Base-by-base conservation (phyloP, 1,139 yeast species). In the Yarrowia galli region DNA sequence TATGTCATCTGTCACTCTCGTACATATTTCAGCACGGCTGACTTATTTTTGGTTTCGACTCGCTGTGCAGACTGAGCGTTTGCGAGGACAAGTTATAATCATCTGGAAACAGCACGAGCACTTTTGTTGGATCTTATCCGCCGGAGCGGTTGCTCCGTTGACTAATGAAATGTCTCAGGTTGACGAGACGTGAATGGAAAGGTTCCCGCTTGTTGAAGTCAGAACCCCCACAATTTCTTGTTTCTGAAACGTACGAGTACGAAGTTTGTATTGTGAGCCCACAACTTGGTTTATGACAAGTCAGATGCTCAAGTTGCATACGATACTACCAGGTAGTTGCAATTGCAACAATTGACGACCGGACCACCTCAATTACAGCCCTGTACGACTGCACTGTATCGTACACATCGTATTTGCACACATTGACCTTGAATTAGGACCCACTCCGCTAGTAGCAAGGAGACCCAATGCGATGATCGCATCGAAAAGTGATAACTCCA, bases 151-250 rank as follows among this genome's bases (percentile, higher is more conserved):
- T 28, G 8, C 9, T 28, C 32, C 32, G 32, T 28, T 28, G 8
- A 10, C 32, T 7, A 28, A 3, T 6, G 32, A 2, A 28, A 28
- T 48, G 53, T 48, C 53, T 28, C 16, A 28, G 38, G 23, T 15
- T 13, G 32, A 6, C 32, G 32, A 28, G 32, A 28, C 32, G 32
- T 3, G 32, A 4, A 32, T 16, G 48, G 18, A 13, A 25, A 25
- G 32, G 15, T 46, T 46, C 35, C 13, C 8, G 15, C 23, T n/a
- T 28, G 8, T 28, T 10, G 32, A 28, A 35, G 58, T 20, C 15
- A 20, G 16, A 20, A 12, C 60, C 60, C 60, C 43, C 43, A 35
- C 25, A 35, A 20, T 36, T 53, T 53, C 60, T 51, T 51, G 9
- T 51, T 28, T 51, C 35, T 15, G 22, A 45, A 22, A 25, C 48